Conservation (phyloP, 257 asterid genomes). For the Solanum rostratum region DNA sequence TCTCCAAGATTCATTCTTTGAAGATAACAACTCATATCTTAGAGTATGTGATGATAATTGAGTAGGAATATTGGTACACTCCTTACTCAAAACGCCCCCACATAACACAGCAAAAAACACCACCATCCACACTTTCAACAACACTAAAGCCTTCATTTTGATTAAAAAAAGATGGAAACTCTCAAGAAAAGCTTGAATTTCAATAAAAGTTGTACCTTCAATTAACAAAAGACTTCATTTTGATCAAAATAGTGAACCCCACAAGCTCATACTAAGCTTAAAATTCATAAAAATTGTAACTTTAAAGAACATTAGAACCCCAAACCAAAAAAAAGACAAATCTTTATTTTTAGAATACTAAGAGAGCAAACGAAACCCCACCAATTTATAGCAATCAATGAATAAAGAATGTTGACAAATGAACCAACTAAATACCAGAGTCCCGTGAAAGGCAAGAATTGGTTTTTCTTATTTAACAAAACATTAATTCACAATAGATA, state of each 20-base stretch:
- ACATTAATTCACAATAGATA: not conserved
- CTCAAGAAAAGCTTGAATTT: not conserved
- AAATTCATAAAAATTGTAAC: not conserved
- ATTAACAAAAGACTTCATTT: conserved; percentile 15
- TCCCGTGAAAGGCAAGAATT: conserved; percentile 33
- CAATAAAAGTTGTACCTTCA: not conserved
- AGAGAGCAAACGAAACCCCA: conserved; percentile 2
- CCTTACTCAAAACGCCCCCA: conserved; percentile 28
- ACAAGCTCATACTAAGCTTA: not conserved
- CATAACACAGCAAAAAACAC: conserved; percentile 6
- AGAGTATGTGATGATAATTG: conserved; percentile 46
- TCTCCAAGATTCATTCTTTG: conserved; percentile 57
- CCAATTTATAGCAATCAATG: conserved; percentile 3
- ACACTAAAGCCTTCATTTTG: conserved; percentile 21
- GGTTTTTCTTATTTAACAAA: conserved; percentile 10
- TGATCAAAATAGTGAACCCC: not conserved
- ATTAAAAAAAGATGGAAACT: not conserved
- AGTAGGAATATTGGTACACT: conserved; percentile 54
- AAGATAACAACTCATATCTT: conserved; percentile 39
- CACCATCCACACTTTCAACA: conserved; percentile 2
- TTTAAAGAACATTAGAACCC: not conserved
- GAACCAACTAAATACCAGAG: conserved; percentile 1
- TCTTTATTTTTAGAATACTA: not conserved
- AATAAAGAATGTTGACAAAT: conserved; percentile 4
- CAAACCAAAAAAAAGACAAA: not conserved